These are phyloP conservation scores for Penicillium sp. DNA, from an alignment of 2,329 filamentous ascomycete species.

Conservation along the genomic window DNA sequence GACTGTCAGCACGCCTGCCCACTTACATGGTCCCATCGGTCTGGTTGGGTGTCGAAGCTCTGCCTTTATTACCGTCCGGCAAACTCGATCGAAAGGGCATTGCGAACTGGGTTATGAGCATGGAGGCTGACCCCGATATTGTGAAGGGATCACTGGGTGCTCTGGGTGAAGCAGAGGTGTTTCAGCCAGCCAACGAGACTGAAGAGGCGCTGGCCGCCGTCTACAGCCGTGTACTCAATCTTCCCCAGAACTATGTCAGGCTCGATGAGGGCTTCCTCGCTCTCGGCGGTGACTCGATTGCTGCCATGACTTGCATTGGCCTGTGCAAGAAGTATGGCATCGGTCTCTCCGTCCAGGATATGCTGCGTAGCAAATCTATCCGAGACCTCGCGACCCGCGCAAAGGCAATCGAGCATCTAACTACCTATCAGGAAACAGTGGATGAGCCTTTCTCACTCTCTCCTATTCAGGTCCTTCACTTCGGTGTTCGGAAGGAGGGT, in stretches of 20 bases:
- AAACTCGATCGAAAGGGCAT: conserved; percentile 47
- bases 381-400: conserved; percentile 33
- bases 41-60: conserved; percentile 45
- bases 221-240: conserved; percentile 42
- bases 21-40: conserved; percentile 49
- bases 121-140: conserved; percentile 29
- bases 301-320: conserved; percentile 51
- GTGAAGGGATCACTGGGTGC: conserved; percentile 3
- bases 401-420: conserved; percentile 30
- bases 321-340: conserved; percentile 48
- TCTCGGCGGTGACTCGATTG: conserved; percentile 51
- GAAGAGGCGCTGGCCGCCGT: conserved; percentile 34
- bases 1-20: conserved; percentile 37
- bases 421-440: conserved; percentile 34
- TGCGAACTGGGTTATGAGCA: conserved; percentile 33
- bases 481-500: conserved; percentile 32
- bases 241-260: conserved; percentile 34
- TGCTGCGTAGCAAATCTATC: conserved; percentile 50
- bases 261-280: conserved; percentile 43
- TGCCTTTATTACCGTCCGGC: conserved; percentile 47
- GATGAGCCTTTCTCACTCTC: conserved; percentile 36
- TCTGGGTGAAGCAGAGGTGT: conserved; percentile 1
- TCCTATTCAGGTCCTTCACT: conserved; percentile 41
- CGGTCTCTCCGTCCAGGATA: conserved; percentile 48
- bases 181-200: conserved; percentile 23